Base-by-base conservation (phyloP, 805 yeast genomes). In the Cyberlindnera mississippiensis region DNA sequence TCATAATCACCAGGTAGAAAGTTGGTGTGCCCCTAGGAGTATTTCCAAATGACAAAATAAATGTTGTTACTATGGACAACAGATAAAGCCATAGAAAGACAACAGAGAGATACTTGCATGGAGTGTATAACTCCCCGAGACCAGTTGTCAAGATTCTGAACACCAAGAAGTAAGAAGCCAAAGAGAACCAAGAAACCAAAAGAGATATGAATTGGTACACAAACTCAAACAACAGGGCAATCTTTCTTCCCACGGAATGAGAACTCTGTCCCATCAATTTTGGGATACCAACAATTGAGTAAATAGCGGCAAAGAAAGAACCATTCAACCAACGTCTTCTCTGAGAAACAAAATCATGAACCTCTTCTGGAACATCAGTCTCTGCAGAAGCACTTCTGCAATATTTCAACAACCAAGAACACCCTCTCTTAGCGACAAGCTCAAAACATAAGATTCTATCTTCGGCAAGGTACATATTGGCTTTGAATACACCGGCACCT, bases 241-340 rank as follows among this genome's bases (percentile, higher is more conserved):
- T 51, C 56, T 88, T 88, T 48, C 97, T 73, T 2, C 65, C 52
- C 17, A 76, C 47, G 8, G 82, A 73, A 63, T 91, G 99, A 16
- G 82, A 80, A 14, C 96, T 82, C 26, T 42, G 38, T 2, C 71
- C 60, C 90, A 95, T 85, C 35, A 93, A 74, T 48, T 78, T 76
- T 50, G 76, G 76, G 61, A 82, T 80, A 62, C 90, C 95, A 44
- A 80, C 75, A 42, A 87, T 75, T 0, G 97, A 80, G 60, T 93
- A 91, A 43, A 89, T 72, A 8, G 95, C 93, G 0, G 98, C 97
- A 66, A 93, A 91, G 57, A 93, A 85, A 0, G 98, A 89, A 41
- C 98, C 98, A 61, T 91, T 91, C 51, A 91, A 75, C 98, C 98
- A 93, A 66, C 98, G 79, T 61, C 98, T 76, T 69, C 98, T 78